Percentiles rank a stretch among this genome's conserved stretches.
Conservation (phyloP, 2,329 filamentous ascomycete genomes). For the Botrytis aclada region DNA sequence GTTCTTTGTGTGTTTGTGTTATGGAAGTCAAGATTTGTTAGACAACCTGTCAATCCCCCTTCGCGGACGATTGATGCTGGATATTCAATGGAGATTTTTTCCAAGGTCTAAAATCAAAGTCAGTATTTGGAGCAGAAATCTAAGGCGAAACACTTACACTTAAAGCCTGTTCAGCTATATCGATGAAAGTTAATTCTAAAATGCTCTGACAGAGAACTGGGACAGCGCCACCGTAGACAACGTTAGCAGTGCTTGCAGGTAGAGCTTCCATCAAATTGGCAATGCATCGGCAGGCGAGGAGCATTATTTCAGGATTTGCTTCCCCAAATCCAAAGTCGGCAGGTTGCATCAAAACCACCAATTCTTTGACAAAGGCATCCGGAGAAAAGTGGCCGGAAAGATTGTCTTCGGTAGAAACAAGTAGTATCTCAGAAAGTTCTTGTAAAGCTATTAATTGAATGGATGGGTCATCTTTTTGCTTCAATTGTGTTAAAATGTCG, state of each 20-base stretch:
- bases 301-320: conserved; percentile 95
- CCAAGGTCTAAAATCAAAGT: conserved; percentile 60
- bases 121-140: conserved; percentile 14
- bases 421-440: conserved; percentile 86
- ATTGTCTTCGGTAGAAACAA: conserved; percentile 96
- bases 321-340: conserved; percentile 74
- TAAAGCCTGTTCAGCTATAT: conserved; percentile 92
- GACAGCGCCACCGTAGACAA: conserved; percentile 96
- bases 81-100: conserved; percentile 97
- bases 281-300: conserved; percentile 89
- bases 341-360: conserved; percentile 87
- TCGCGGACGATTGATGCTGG: conserved; percentile 93
- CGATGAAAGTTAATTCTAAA: conserved; percentile 94
- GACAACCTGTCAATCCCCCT: conserved; percentile 89
- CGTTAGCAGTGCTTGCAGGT: conserved; percentile 86
- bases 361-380: conserved; percentile 91
- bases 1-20: conserved; percentile 95
- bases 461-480: conserved; percentile 79
- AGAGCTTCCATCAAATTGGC: conserved; percentile 98
- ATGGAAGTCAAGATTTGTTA: conserved; percentile 96
- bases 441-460: conserved; percentile 89
- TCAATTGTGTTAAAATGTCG: conserved; percentile 71
- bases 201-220: conserved; percentile 93
- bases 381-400: conserved; percentile 92
- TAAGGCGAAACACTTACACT: conserved; percentile 53